Evolutionary conservation across 1,284 basidiomycete genomes (phyloP).

Genomic region (Ceratobasidium sp.): DNA sequence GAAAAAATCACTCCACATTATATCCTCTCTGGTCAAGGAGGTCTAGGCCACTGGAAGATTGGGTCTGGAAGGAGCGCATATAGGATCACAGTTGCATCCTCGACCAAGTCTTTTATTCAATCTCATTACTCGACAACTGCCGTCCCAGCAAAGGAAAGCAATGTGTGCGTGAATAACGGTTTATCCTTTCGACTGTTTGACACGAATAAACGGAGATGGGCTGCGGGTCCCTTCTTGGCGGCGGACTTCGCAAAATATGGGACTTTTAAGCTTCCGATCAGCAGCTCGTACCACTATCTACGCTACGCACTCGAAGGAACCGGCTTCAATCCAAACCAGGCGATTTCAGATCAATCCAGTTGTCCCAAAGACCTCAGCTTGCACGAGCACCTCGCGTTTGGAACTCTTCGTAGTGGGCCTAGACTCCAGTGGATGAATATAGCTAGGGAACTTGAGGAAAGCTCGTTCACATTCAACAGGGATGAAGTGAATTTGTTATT

Average conservation of each 20-base stretch:
- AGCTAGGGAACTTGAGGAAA: constrained; percentile 56
- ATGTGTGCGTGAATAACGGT: constrained; percentile 55
- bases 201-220: constrained; percentile 40
- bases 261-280: constrained; percentile 50
- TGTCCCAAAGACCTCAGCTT: constrained; percentile 56
- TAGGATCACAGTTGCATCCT: constrained; percentile 56
- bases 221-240: constrained; percentile 39
- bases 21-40: not conserved
- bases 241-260: constrained; percentile 50
- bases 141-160: constrained; percentile 50
- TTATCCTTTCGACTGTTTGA: constrained; percentile 50
- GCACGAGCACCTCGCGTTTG: constrained; percentile 61
- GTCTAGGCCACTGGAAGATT: not conserved
- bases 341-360: constrained; percentile 57
- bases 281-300: constrained; percentile 55
- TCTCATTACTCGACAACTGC: constrained; percentile 54
- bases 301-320: constrained; percentile 56
- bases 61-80: not conserved
- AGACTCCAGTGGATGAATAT: constrained; percentile 64
- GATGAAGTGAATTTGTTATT: constrained; percentile 54
- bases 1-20: not conserved
- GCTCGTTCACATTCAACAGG: constrained; percentile 54
- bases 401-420: constrained; percentile 58
- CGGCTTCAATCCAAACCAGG: constrained; percentile 58
- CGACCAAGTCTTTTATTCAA: constrained; percentile 56